Base-by-base conservation (phyloP, 2,329 filamentous ascomycete genomes). In the Grosmannia clavigera region DNA sequence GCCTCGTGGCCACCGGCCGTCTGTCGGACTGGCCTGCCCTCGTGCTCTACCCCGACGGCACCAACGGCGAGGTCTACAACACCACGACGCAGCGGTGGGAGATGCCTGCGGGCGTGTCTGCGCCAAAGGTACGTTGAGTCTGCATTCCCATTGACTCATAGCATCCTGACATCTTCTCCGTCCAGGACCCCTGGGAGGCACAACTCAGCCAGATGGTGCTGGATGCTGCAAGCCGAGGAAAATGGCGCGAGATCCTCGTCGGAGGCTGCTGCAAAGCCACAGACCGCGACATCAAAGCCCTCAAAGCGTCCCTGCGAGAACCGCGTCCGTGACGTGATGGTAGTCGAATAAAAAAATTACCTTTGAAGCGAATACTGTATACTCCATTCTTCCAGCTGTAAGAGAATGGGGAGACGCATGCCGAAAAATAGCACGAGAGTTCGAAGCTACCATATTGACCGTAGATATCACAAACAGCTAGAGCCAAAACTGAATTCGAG, bases 1-100 rank as follows among this genome's bases (percentile, higher is more conserved):
- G 61, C n/a, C 58, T 81, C 64, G 60, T 76, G 1, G 58, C 66
- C 4, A 64, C 68, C 4, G 72, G 73, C 0, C 65, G 70, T 16
- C 58, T 76, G 1, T 25, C 62, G 0, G 66, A 68, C 6, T 78
- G 75, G 73, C 83, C 83, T 1, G 75, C 74, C 25, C 69, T 88
- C 58, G 79, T 88, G 5, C 65, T 88, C 22, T 88, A 87, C 68
- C 85, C 85, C 0, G 85, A 88, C 68, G 85, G 85, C 0, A 87
- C 85, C 1, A 84, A 83, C 55, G 83, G 83, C 0, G 82, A 87
- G 70, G 77, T 84, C 0, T 88, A 88, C 70, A 81, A 88, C 68
- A 85, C 84, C 1, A 71, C 70, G 0, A 84, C 81, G 7, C 80
- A 86, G 66, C 73, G 71, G 58, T 88, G 85, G 85, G 79, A 78